These are phyloP conservation scores for Coemansia asiatica DNA, from an alignment of 192 early-diverging fungal genomes.

Conservation along the genomic window DNA sequence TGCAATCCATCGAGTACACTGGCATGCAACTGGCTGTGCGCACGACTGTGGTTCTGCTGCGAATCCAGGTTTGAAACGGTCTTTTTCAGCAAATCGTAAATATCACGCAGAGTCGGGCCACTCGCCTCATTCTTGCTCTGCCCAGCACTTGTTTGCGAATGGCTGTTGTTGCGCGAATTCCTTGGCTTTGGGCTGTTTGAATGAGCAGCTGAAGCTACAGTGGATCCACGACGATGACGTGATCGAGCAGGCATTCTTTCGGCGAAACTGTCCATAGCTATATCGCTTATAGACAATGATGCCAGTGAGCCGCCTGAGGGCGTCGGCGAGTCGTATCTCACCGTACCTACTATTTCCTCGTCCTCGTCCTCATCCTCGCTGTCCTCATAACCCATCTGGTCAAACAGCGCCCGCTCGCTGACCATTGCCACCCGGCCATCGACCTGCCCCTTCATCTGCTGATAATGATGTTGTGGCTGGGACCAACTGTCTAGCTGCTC, in stretches of 20 bases:
- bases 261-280: too few species aligned
- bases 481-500: too few species aligned
- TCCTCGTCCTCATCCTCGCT: not conserved
- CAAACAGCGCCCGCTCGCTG: conserved; percentile 6
- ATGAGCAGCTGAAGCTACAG: too few species aligned
- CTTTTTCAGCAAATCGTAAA: conserved; percentile 40
- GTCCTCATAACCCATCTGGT: not conserved
- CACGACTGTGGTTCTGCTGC: conserved; percentile 4
- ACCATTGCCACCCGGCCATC: not conserved
- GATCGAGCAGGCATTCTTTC: too few species aligned
- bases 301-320: conserved; percentile 9
- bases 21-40: not conserved
- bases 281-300: conserved; percentile 7
- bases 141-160: too few species aligned
- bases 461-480: too few species aligned
- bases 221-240: too few species aligned
- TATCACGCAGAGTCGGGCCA: conserved; percentile 34
- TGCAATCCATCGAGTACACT: not conserved
- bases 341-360: conserved; percentile 21
- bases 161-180: too few species aligned
- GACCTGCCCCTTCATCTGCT: not conserved
- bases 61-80: conserved; percentile 11
- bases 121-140: not conserved
- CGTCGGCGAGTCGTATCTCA: conserved; percentile 25
- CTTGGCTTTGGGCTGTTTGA: too few species aligned